These are phyloP conservation scores for Amanita inopinata DNA, from an alignment of 768 basidiomycete genomes.

Conservation along the genomic window DNA sequence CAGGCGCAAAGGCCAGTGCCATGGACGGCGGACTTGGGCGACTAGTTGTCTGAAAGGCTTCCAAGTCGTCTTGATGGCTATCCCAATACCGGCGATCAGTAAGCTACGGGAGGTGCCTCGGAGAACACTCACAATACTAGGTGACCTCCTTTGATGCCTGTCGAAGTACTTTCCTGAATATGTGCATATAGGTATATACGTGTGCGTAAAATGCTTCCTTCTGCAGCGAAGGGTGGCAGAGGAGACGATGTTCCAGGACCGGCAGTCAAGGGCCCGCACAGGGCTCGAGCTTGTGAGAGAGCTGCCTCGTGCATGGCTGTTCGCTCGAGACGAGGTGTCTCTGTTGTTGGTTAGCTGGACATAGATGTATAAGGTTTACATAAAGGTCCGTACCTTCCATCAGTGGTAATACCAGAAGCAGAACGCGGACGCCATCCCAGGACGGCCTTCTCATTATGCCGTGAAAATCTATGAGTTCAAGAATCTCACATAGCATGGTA, in stretches of 20 bases:
- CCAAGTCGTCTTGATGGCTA: conserved; percentile 70
- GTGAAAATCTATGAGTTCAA: conserved; percentile 72
- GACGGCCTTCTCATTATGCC: conserved; percentile 72
- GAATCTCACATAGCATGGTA: conserved; percentile 64
- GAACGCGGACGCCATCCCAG: conserved; percentile 77
- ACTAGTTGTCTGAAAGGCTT: conserved; percentile 49
- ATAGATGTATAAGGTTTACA: conserved; percentile 1
- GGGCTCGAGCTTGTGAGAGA: conserved; percentile 68
- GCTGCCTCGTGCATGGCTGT: conserved; percentile 72
- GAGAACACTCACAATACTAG: conserved; percentile 54
- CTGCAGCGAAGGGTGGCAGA: conserved; percentile 39
- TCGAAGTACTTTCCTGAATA: conserved; percentile 75
- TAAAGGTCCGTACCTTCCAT: conserved; percentile 55
- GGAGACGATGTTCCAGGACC: conserved; percentile 20
- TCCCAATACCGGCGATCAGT: conserved; percentile 1
- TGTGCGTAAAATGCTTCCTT: conserved; percentile 58
- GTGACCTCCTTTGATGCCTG: conserved; percentile 77
- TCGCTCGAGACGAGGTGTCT: conserved; percentile 34
- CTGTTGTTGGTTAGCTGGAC: conserved; percentile 20
- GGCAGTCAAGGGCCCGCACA: conserved; percentile 49
- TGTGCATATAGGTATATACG: conserved; percentile 88
- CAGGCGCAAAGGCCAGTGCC: background rate
- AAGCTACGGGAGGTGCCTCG: conserved; percentile 4
- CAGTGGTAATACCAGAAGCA: conserved; percentile 74
- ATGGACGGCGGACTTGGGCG: conserved; percentile 12